Evolutionary conservation across 352 stramenopile genomes (phyloP).

Genomic region (Globisporangium radiosum): DNA sequence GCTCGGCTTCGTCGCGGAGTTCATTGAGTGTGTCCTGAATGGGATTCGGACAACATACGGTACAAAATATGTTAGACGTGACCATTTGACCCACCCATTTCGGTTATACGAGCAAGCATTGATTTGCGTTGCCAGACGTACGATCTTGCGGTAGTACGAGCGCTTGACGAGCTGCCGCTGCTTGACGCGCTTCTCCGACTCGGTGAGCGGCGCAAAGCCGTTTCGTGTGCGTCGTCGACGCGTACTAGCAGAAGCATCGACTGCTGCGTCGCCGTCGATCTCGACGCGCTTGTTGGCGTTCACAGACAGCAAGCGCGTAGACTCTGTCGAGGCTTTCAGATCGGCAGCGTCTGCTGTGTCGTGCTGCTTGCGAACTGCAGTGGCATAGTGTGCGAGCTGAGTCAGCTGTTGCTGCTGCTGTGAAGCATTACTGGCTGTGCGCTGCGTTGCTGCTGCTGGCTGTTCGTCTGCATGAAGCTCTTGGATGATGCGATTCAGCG

Average conservation of each 20-base stretch:
- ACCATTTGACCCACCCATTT: no score
- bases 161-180: slow-evolving; percentile 61
- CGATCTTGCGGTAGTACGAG: slow-evolving; percentile 74
- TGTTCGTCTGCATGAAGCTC: slow-evolving; percentile 16
- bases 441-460: background rate
- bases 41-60: no score
- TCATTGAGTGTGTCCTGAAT: slow-evolving; percentile 48
- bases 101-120: no score
- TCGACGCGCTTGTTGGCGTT: background rate
- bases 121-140: slow-evolving; percentile 15
- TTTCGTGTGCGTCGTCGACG: slow-evolving; percentile 16
- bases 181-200: slow-evolving; percentile 61
- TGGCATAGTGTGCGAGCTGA: background rate
- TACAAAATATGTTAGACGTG: background rate
- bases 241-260: background rate
- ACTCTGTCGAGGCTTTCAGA: no score
- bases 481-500: slow-evolving; percentile 45
- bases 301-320: background rate
- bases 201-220: slow-evolving; percentile 30
- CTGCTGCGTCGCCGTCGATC: background rate
- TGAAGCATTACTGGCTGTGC: background rate
- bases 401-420: background rate
- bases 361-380: no score
- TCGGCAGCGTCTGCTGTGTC: no score
- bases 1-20: slow-evolving; percentile 37